Evolutionary conservation across 2,329 filamentous ascomycete genomes (phyloP).

Genomic region (Alternaria viburni): DNA sequence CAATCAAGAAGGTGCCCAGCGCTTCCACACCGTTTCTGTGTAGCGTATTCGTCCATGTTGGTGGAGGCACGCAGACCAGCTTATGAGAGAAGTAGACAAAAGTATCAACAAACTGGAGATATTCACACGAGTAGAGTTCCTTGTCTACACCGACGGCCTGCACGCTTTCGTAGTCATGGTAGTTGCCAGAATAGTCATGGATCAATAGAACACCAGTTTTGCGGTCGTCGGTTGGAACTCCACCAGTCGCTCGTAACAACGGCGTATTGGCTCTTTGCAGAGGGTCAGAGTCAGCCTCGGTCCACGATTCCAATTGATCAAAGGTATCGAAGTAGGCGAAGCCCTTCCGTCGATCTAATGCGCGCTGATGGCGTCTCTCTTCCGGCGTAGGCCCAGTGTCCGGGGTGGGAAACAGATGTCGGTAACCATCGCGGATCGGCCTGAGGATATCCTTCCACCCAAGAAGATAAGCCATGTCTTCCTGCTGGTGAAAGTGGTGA

Average conservation of each 20-base stretch:
- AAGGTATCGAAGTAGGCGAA: slow-evolving; percentile 53
- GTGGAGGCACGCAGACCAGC: slow-evolving; percentile 53
- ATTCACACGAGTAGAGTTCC: slow-evolving; percentile 51
- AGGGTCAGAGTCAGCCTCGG: slow-evolving; percentile 36
- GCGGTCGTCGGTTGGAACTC: background rate
- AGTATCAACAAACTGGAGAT: slow-evolving; percentile 52
- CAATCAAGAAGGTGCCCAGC: slow-evolving; percentile 54
- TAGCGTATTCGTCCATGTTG: slow-evolving; percentile 55
- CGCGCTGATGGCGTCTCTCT: slow-evolving; percentile 37
- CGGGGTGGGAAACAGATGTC: slow-evolving; percentile 44
- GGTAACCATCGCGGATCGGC: slow-evolving; percentile 49
- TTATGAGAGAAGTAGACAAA: slow-evolving; percentile 60
- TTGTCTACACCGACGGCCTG: slow-evolving; percentile 38
- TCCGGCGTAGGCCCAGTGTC: slow-evolving; percentile 45
- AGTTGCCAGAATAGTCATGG: slow-evolving; percentile 52
- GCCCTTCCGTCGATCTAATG: slow-evolving; percentile 43
- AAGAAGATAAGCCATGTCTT: slow-evolving; percentile 27
- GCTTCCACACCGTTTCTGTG: slow-evolving; percentile 55
- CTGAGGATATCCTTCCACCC: slow-evolving; percentile 50
- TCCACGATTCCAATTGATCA: slow-evolving; percentile 47
- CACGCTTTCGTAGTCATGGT: slow-evolving; percentile 52
- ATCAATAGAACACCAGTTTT: slow-evolving; percentile 44
- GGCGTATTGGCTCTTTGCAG: slow-evolving; percentile 50
- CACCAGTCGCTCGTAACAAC: slow-evolving; percentile 29
- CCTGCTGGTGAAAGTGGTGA: background rate